Percentiles rank a stretch among this genome's conserved stretches.
phyloP scores from a whole-genome alignment of 306 rosid species.

The Sesbania bispinosa region DNA sequence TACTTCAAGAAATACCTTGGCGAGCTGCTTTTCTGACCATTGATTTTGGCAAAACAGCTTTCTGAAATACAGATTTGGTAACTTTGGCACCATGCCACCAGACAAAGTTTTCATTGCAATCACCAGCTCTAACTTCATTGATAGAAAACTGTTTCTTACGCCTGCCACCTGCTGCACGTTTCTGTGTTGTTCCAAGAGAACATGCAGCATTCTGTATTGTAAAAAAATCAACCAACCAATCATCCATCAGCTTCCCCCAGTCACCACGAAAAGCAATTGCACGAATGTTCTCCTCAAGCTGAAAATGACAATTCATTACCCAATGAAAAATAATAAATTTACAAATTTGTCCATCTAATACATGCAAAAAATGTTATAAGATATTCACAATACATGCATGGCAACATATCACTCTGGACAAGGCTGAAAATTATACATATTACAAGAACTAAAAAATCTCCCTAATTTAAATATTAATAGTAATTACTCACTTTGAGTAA shows the following conservation, averaged over 20 bases:
- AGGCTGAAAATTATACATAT: not conserved
- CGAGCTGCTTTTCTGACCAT: conserved; percentile 71
- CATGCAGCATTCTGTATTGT: conserved; percentile 44
- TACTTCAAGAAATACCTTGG: conserved; percentile 50
- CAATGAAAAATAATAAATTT: conserved; percentile 16
- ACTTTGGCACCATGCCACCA: conserved; percentile 82
- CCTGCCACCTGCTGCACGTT: conserved; percentile 58
- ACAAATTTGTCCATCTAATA: not conserved
- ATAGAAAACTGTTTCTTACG: conserved; percentile 59
- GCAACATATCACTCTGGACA: not conserved
- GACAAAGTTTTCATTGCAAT: conserved; percentile 41
- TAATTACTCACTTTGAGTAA: conserved; percentile 66
- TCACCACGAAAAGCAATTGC: conserved; percentile 58
- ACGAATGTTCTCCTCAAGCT: conserved; percentile 81
- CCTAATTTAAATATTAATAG: not conserved
- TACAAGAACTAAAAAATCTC: not conserved
- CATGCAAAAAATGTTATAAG: not conserved
- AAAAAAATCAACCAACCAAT: conserved; percentile 58
- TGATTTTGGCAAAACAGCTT: conserved; percentile 57
- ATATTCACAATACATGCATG: not conserved
- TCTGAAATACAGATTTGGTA: conserved; percentile 66
- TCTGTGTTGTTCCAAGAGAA: conserved; percentile 53
- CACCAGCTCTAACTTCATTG: conserved; percentile 46
- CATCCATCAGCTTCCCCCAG: conserved; percentile 83
- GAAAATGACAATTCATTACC: conserved; percentile 34